Conservation (phyloP, 305 asterid genomes). For the Fraxinus xanthoxyloides region DNA sequence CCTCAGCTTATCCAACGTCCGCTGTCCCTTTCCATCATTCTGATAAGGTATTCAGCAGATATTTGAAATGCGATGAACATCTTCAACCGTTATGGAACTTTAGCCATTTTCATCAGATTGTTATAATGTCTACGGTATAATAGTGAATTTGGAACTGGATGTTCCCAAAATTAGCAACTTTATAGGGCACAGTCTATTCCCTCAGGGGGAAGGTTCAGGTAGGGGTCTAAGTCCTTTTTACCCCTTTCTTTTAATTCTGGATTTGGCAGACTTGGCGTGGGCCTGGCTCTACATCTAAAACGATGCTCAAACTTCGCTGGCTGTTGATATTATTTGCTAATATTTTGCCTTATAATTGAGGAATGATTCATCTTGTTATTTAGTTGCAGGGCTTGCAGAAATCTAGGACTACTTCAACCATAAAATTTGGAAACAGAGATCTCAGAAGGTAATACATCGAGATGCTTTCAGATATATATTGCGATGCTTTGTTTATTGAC, state of each 20-base stretch:
- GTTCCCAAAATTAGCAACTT: background rate
- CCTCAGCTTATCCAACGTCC: slow-evolving; percentile 40
- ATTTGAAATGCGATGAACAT: background rate
- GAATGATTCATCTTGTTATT: slow-evolving; percentile 14
- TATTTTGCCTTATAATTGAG: slow-evolving; percentile 4
- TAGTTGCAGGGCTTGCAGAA: slow-evolving; percentile 50
- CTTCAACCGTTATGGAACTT: slow-evolving; percentile 10
- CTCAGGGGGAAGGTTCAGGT: background rate
- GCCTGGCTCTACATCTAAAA: slow-evolving; percentile 6
- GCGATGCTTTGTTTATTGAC: background rate
- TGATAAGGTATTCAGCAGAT: slow-evolving; percentile 23
- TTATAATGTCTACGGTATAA: slow-evolving; percentile 5
- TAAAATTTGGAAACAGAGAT: slow-evolving; percentile 52
- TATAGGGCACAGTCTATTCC: background rate
- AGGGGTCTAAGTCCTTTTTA: background rate
- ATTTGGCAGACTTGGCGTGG: slow-evolving; percentile 3
- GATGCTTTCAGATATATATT: slow-evolving; percentile 2
- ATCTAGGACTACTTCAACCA: slow-evolving; percentile 25
- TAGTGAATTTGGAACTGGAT: background rate
- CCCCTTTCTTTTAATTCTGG: background rate
- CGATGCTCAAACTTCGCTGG: slow-evolving; percentile 3
- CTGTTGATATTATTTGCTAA: background rate
- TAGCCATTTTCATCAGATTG: background rate
- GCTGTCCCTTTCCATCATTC: slow-evolving; percentile 22
- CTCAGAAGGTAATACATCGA: slow-evolving; percentile 51